phyloP scores from a whole-genome alignment of 805 yeast species.

The Metschnikowia anglica region DNA sequence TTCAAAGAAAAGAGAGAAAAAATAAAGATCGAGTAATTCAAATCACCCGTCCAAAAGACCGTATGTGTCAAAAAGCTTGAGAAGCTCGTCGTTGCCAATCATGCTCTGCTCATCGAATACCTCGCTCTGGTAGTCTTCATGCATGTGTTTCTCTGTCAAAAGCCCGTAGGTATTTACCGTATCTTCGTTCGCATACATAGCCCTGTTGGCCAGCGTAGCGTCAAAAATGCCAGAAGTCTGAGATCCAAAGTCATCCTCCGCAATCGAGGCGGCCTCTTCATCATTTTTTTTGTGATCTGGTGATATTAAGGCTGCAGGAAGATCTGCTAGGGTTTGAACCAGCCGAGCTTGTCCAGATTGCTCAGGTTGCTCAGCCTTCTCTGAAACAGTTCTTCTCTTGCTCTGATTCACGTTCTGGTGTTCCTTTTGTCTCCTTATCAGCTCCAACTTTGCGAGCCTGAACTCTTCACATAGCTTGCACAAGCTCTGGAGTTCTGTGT shows the following conservation, averaged over 20 bases:
- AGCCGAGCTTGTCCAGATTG: no score
- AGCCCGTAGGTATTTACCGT: conserved; percentile 21
- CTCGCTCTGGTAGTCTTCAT: conserved; percentile 14
- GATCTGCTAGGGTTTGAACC: no score
- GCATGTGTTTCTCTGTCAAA: conserved; percentile 18
- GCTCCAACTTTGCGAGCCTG: conserved; percentile 32
- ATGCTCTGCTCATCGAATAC: conserved; percentile 20
- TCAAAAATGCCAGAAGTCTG: conserved; percentile 11
- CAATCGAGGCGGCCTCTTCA: not conserved
- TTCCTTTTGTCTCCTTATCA: conserved; percentile 17
- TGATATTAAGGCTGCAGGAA: not conserved
- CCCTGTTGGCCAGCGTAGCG: conserved; percentile 17
- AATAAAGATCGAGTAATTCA: no score
- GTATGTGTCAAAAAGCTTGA: conserved; percentile 36
- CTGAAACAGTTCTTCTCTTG: no score
- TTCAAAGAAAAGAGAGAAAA: no score
- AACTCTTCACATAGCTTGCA: conserved; percentile 41
- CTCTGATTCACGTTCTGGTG: conserved; percentile 20
- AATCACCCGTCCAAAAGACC: conserved; percentile 28
- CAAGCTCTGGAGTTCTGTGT: conserved; percentile 36
- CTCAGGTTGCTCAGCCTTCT: no score
- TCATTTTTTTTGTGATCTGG: no score
- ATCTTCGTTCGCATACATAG: conserved; percentile 21
- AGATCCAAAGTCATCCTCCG: not conserved
- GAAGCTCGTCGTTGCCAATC: conserved; percentile 33